A percentile compares a stretch with the other conserved stretches of the same genome.
Conservation (phyloP, 495 filamentous ascomycete species). For the Aspergillus olivimuriae region DNA sequence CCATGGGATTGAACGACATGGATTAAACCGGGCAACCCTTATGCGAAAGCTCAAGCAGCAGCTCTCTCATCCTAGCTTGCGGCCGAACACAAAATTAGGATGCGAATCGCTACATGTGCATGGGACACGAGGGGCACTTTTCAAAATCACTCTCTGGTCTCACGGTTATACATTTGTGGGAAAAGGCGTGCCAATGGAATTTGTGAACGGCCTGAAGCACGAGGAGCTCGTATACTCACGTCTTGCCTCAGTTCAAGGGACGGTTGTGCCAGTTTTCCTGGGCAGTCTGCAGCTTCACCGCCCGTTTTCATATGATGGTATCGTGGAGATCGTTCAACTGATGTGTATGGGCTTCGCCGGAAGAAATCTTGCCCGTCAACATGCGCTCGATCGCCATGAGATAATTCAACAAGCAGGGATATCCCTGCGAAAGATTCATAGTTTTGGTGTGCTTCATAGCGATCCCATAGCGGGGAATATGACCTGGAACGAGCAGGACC, state of each 20-base stretch:
- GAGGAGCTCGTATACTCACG: constrained; percentile 26
- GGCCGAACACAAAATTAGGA: no score
- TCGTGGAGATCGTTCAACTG: no score
- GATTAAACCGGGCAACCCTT: constrained; percentile 3
- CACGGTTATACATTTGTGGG: constrained; percentile 27
- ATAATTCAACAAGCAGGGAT: no score
- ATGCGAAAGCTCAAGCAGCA: constrained; percentile 4
- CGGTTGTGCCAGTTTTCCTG: constrained; percentile 24
- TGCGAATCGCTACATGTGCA: constrained; percentile 12
- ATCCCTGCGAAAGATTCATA: background rate
- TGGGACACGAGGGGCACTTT: constrained; percentile 31
- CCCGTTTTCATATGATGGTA: no score
- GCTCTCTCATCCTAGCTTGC: constrained; percentile 6
- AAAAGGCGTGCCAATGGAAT: constrained; percentile 26
- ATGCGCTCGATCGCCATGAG: no score
- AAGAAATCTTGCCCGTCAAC: no score
- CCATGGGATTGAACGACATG: constrained; percentile 17
- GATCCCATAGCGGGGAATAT: background rate
- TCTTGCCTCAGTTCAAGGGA: constrained; percentile 27
- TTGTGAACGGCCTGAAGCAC: constrained; percentile 14
- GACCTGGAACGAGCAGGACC: no score
- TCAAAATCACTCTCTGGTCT: constrained; percentile 35
- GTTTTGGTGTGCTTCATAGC: background rate
- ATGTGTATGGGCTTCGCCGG: no score
- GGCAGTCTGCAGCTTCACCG: no score